Evolutionary conservation across 495 filamentous ascomycete species (phyloP).

Genomic region (Penicillium robsamsonii): DNA sequence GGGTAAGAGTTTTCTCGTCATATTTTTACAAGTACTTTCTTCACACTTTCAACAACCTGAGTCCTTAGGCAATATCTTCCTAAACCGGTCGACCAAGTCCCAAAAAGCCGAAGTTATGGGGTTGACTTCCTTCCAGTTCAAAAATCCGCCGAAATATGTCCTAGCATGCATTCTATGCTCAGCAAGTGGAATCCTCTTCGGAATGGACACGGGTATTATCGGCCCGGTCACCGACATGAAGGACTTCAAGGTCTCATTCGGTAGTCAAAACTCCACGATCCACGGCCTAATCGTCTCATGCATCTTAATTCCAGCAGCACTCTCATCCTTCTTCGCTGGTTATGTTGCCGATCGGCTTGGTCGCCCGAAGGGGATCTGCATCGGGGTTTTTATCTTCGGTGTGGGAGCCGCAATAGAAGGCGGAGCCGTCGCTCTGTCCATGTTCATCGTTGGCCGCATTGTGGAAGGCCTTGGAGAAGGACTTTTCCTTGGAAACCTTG

Average conservation of each 20-base stretch:
- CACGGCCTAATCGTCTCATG: constrained; percentile 62
- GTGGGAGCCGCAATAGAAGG: constrained; percentile 55
- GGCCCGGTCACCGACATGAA: constrained; percentile 63
- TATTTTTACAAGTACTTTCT: neutral
- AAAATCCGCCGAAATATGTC: constrained; percentile 12
- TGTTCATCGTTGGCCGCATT: constrained; percentile 55
- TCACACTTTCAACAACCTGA: neutral
- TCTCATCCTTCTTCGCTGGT: constrained; percentile 62
- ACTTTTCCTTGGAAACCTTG: constrained; percentile 54
- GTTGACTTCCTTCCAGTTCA: neutral
- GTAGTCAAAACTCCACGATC: constrained; percentile 52
- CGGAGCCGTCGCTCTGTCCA: constrained; percentile 43
- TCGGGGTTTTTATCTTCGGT: constrained; percentile 53
- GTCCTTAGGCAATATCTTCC: neutral
- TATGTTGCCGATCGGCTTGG: constrained; percentile 59
- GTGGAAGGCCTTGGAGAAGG: constrained; percentile 61
- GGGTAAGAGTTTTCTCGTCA: neutral
- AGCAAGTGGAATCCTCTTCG: constrained; percentile 7
- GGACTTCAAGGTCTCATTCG: constrained; percentile 48
- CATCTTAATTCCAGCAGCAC: constrained; percentile 60
- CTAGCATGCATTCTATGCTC: constrained; percentile 21
- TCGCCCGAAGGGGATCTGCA: constrained; percentile 49
- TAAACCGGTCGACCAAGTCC: neutral
- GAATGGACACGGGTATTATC: constrained; percentile 62
- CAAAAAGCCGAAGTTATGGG: constrained; percentile 2